Base-by-base conservation (phyloP, 495 filamentous ascomycete genomes). In the Aspergillus nidulans region DNA sequence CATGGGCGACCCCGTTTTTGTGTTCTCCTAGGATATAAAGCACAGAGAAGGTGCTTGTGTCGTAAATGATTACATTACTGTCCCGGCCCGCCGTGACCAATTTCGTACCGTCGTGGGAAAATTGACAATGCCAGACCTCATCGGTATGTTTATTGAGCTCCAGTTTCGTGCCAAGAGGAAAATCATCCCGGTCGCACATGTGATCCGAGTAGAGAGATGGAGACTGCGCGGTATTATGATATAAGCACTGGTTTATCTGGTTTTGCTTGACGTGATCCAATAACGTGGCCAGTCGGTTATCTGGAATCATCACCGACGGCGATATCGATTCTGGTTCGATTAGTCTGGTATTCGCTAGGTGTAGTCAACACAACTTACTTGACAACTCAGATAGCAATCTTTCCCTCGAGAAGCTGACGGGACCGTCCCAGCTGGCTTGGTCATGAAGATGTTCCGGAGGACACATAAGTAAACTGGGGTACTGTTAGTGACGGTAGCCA, bases 231-330 rank as follows among this genome's bases (percentile, higher is more conserved):
- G 84, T 88, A 54, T 92, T 96, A 72, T 99, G 94, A 71, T 90
- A 99, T 41, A 90, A 71, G 62, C 94, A 99, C 36, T 82, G 78
- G 45, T 83, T 80, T 41, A 97, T 88, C 70, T 96, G 92, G 50
- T 76, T 81, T 45, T 83, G 74, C 63, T 97, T 96, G 24, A 95
- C 82, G 52, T 92, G 82, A 45, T 89, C 77, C 46, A 99, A 72
- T n/a, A 99, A 70, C 23, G 82, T 75, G 7, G 89, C 90, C n/a
- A 99, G 77, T 12, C 94, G 88, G 68, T 95, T 90, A 60, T 95
- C 89, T 5, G 94, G 95, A 46, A 99, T 89, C 95, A 99, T 97
- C 21, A 96, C 88, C n/a, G 90, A 91, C 1, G 94, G 94, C 4
- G 95, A 95, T 54, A 99, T 95, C 28, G 82, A 96, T 75, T 80